phyloP scores from a whole-genome alignment of 352 stramenopile genomes.

The Globisporangium barbulae region DNA sequence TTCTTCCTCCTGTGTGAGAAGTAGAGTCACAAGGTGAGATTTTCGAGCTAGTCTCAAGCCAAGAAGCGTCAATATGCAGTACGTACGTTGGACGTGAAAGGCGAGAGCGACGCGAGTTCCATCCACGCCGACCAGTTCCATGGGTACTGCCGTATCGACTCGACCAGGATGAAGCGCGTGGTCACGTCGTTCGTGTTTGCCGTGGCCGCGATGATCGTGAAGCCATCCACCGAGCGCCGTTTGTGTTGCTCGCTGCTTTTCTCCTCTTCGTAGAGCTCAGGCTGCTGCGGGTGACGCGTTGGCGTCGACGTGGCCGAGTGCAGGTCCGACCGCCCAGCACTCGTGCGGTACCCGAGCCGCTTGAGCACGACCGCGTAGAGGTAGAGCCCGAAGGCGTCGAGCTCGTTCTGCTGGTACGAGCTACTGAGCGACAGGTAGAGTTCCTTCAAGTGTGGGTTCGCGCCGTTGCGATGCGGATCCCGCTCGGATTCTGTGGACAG shows the following conservation, averaged over 20 bases:
- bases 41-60: no score
- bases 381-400: slow-evolving; percentile 80
- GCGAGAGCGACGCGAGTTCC: slow-evolving; percentile 82
- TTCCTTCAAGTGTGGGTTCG: slow-evolving; percentile 73
- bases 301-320: slow-evolving; percentile 25
- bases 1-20: slow-evolving; percentile 50
- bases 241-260: slow-evolving; percentile 37
- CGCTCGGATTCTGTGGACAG: slow-evolving; percentile 26
- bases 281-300: slow-evolving; percentile 28
- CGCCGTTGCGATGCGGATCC: slow-evolving; percentile 36
- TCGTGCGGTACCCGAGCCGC: slow-evolving; percentile 62
- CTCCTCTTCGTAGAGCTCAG: slow-evolving; percentile 32
- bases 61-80: no score
- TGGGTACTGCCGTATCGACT: slow-evolving; percentile 68
- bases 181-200: slow-evolving; percentile 40
- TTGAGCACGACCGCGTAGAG: slow-evolving; percentile 75
- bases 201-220: slow-evolving; percentile 12
- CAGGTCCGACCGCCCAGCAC: slow-evolving; percentile 25
- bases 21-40: slow-evolving; percentile 13
- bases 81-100: slow-evolving; percentile 47
- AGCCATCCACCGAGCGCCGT: slow-evolving; percentile 17
- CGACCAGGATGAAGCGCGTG: slow-evolving; percentile 63
- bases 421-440: slow-evolving; percentile 51
- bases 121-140: slow-evolving; percentile 98
- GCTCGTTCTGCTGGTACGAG: slow-evolving; percentile 41